phyloP scores from a whole-genome alignment of 139 green algal species.

The Picochlorum sp. region DNA sequence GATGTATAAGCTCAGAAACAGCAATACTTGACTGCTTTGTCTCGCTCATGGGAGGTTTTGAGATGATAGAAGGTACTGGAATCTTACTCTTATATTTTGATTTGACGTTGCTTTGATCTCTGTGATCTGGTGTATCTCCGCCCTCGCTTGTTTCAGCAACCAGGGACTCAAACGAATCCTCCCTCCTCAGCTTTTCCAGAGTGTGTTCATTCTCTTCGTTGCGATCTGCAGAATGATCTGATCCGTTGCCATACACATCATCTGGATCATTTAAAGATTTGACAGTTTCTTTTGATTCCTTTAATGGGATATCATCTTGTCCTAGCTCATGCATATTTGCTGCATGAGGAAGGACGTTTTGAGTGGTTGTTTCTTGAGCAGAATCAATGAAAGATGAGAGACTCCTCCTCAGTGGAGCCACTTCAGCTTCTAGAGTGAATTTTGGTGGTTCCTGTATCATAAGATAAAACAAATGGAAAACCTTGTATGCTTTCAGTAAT shows the following conservation, averaged over 20 bases:
- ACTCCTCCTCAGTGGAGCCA: constrained; percentile 14
- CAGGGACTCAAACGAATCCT: constrained; percentile 3
- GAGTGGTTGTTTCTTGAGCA: neutral
- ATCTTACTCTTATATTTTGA: too few relatives aligned
- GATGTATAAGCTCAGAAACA: too few relatives aligned
- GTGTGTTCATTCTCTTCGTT: neutral
- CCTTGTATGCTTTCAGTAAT: neutral
- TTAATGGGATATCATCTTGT: neutral
- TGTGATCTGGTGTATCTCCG: neutral
- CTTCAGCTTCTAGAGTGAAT: neutral
- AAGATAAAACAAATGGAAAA: too few relatives aligned
- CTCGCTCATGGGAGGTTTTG: too few relatives aligned
- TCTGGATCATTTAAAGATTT: neutral
- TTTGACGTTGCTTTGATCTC: too few relatives aligned
- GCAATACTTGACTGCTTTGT: too few relatives aligned
- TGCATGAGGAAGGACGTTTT: neutral
- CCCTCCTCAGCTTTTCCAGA: neutral
- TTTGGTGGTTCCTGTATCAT: neutral
- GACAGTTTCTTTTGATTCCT: too few relatives aligned
- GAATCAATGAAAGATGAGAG: neutral
- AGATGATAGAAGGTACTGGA: too few relatives aligned
- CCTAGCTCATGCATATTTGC: neutral
- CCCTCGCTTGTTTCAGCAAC: constrained; percentile 1
- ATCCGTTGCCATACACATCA: neutral
- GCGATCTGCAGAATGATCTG: neutral